These are phyloP conservation scores for Rhodotorula sp. DNA, from an alignment of 1,284 basidiomycete genomes.

Conservation along the genomic window DNA sequence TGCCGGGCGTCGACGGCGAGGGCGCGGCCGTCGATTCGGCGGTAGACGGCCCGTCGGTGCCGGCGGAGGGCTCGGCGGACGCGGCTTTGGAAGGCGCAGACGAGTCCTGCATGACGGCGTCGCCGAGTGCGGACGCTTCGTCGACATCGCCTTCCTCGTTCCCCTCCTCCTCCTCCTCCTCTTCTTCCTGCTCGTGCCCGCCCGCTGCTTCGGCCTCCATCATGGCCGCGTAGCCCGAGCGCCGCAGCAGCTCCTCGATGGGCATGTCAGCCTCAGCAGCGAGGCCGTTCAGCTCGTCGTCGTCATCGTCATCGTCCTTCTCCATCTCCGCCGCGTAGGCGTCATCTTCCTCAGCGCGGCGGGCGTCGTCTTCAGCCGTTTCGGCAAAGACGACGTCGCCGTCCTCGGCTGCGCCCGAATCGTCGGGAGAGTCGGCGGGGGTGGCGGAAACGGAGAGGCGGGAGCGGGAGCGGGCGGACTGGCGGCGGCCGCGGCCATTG, in stretches of 20 bases:
- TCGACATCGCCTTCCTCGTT: slow-evolving; percentile 16
- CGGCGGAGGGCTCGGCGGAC: neutral
- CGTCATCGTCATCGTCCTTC: slow-evolving; percentile 44
- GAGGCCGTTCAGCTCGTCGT: slow-evolving; percentile 43
- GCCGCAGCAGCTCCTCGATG: slow-evolving; percentile 34
- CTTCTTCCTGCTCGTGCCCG: slow-evolving; percentile 27
- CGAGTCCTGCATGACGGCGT: neutral
- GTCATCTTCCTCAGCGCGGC: slow-evolving; percentile 33
- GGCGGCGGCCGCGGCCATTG: neutral
- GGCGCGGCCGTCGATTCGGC: neutral
- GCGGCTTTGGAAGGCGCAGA: neutral
- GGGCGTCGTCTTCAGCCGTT: slow-evolving; percentile 16
- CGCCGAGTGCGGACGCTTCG: neutral
- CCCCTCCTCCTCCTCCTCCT: slow-evolving; percentile 16
- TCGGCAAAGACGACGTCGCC: slow-evolving; percentile 29
- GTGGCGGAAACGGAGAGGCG: slow-evolving; percentile 36
- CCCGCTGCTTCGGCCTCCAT: slow-evolving; percentile 33
- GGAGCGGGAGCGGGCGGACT: slow-evolving; percentile 11
- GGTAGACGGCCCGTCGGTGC: neutral
- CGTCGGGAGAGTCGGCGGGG: slow-evolving; percentile 22
- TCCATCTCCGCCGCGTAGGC: slow-evolving; percentile 34
- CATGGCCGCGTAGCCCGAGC: slow-evolving; percentile 37
- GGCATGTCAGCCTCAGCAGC: slow-evolving; percentile 40
- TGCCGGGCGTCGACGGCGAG: slow-evolving; percentile 12
- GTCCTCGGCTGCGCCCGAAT: slow-evolving; percentile 12